Evolutionary conservation across 495 filamentous ascomycete genomes (phyloP).

Genomic region (Penicillium goetzii): DNA sequence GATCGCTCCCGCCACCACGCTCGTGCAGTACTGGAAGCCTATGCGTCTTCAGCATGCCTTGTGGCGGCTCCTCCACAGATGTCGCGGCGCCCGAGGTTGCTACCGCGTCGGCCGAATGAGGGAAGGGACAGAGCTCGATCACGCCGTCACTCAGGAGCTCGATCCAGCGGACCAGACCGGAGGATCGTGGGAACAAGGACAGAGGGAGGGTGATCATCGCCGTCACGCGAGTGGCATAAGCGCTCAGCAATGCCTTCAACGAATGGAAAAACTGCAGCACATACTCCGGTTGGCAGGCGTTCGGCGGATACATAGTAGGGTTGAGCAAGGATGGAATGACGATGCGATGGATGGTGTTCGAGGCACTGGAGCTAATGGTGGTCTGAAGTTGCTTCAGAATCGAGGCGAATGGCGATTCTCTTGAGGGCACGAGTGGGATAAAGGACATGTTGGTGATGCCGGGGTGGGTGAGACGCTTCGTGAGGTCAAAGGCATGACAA

Average conservation of each 20-base stretch:
- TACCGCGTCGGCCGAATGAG: constrained; percentile 63
- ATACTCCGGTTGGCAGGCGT: constrained; percentile 66
- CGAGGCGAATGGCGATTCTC: constrained; percentile 63
- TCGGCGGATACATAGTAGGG: constrained; percentile 75
- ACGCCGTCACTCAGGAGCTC: constrained; percentile 86
- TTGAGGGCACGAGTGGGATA: constrained; percentile 55
- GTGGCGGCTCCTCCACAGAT: constrained; percentile 71
- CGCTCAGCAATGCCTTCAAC: constrained; percentile 72
- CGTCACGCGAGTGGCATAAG: constrained; percentile 66
- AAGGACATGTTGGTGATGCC: constrained; percentile 59
- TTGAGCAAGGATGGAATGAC: constrained; percentile 83
- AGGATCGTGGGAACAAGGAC: constrained; percentile 76
- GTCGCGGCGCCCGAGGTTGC: constrained; percentile 56
- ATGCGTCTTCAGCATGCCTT: constrained; percentile 84
- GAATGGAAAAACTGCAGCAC: constrained; percentile 84
- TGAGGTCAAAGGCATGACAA: constrained; percentile 89
- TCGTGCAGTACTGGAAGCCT: constrained; percentile 83
- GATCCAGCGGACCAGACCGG: constrained; percentile 83
- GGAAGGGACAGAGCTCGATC: constrained; percentile 84
- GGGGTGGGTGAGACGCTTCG: constrained; percentile 73
- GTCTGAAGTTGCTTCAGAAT: constrained; percentile 65
- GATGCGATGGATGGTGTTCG: constrained; percentile 74
- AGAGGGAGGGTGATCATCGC: constrained; percentile 79
- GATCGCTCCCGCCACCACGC: constrained; percentile 77
- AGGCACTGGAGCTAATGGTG: constrained; percentile 59